These are phyloP conservation scores for Neoboletus subvelutipes DNA, from an alignment of 768 basidiomycete species.

Conservation along the genomic window DNA sequence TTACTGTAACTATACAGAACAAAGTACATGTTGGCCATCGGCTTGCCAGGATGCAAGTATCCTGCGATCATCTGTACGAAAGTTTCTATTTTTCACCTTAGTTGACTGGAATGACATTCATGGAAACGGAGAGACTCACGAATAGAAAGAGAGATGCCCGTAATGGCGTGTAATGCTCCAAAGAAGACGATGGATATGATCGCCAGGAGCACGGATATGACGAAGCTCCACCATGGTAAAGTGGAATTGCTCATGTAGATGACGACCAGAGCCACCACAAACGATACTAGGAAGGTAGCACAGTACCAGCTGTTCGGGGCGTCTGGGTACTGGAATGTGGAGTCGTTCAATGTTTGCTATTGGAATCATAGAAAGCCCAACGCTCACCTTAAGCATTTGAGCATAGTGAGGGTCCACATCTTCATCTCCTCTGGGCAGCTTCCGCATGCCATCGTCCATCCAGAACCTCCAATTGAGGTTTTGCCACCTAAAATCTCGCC, in stretches of 20 bases:
- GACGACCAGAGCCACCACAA: constrained; percentile 53
- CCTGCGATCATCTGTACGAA: constrained; percentile 39
- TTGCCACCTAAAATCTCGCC: constrained; percentile 23
- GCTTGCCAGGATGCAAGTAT: constrained; percentile 37
- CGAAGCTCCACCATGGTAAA: constrained; percentile 59
- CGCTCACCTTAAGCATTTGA: constrained; percentile 46
- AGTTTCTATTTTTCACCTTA: constrained; percentile 14
- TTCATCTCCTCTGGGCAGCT: constrained; percentile 35
- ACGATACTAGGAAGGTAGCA: constrained; percentile 25
- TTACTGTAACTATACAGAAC: constrained; percentile 48
- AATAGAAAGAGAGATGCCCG: constrained; percentile 28
- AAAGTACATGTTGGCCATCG: constrained; percentile 46
- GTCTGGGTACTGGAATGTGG: constrained; percentile 33
- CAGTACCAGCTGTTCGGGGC: constrained; percentile 36
- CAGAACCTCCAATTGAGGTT: constrained; percentile 43
- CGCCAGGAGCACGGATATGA: constrained; percentile 53
- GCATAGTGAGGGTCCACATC: constrained; percentile 53
- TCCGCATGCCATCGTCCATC: constrained; percentile 16
- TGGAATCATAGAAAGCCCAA: constrained; percentile 14
- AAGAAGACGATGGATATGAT: constrained; percentile 51
- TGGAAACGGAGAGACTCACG: constrained; percentile 13
- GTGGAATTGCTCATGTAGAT: constrained; percentile 53
- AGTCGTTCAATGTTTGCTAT: not conserved
- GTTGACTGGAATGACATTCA: not conserved
- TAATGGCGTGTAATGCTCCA: constrained; percentile 53